A percentile compares a stretch with the other conserved stretches of the same genome.
Evolutionary conservation across 306 rosid genomes (phyloP).

Genomic region (Castanea sativa): DNA sequence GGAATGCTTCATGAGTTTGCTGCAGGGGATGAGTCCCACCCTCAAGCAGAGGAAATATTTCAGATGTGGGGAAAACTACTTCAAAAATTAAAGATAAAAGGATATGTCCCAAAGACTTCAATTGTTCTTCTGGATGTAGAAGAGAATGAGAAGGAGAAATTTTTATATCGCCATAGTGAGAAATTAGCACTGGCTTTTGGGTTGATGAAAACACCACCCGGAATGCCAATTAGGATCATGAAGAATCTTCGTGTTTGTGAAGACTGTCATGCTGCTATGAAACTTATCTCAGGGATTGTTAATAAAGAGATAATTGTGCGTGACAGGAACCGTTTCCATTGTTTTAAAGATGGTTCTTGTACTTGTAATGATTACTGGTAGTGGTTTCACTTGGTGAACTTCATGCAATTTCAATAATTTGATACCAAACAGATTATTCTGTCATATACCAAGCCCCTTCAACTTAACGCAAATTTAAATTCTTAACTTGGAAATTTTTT

Average conservation of each 20-base stretch:
- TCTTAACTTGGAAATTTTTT: not conserved
- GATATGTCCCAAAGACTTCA: slow-evolving; percentile 58
- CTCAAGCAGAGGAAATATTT: slow-evolving; percentile 38
- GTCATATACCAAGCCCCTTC: not conserved
- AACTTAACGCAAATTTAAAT: no score
- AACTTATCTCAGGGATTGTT: slow-evolving; percentile 34
- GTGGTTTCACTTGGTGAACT: not conserved
- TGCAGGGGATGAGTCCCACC: slow-evolving; percentile 58
- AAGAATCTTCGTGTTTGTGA: slow-evolving; percentile 63
- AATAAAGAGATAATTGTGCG: slow-evolving; percentile 43
- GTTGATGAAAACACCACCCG: slow-evolving; percentile 41
- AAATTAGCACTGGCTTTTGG: slow-evolving; percentile 51
- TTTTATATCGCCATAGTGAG: slow-evolving; percentile 46
- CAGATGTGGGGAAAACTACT: slow-evolving; percentile 47
- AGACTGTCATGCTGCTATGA: slow-evolving; percentile 51
- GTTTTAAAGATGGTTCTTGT: slow-evolving; percentile 44
- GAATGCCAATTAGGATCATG: slow-evolving; percentile 50
- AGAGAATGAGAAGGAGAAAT: slow-evolving; percentile 46
- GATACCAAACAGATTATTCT: not conserved
- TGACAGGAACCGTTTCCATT: slow-evolving; percentile 48
- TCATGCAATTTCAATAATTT: not conserved
- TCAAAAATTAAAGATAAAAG: slow-evolving; percentile 33
- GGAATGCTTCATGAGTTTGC: slow-evolving; percentile 46
- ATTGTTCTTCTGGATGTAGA: slow-evolving; percentile 53
- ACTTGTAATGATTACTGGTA: slow-evolving; percentile 52